Percentiles rank a stretch among this genome's conserved stretches.
These are phyloP conservation scores for Lactifluus hygrophoroides DNA, from an alignment of 768 basidiomycete species.

Conservation along the genomic window DNA sequence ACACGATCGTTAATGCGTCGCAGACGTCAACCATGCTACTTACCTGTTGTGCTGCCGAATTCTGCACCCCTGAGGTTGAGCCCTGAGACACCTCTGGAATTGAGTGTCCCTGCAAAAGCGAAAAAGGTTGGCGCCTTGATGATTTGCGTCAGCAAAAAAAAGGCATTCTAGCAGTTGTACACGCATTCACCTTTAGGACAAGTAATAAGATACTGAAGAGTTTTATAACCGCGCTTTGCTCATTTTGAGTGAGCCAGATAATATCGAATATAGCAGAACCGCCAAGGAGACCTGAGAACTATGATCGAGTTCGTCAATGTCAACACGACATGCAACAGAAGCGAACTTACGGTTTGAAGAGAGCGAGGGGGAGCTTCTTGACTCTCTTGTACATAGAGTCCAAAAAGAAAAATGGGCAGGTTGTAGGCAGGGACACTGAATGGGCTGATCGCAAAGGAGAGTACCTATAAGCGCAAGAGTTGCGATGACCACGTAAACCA, in stretches of 20 bases:
- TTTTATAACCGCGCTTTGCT: constrained; percentile 47
- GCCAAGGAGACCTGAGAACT: constrained; percentile 62
- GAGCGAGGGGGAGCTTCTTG: constrained; percentile 50
- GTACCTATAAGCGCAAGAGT: constrained; percentile 32
- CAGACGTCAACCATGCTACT: background rate
- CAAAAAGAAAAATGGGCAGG: constrained; percentile 76
- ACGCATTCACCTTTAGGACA: constrained; percentile 31
- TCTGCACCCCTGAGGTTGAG: constrained; percentile 29
- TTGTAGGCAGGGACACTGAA: constrained; percentile 64
- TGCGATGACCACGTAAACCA: background rate
- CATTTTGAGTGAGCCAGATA: constrained; percentile 53
- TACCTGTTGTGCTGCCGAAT: constrained; percentile 30
- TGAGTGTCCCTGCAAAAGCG: constrained; percentile 29
- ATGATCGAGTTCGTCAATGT: background rate
- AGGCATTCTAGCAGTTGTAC: background rate
- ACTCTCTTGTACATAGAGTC: constrained; percentile 62
- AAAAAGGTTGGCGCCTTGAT: constrained; percentile 31
- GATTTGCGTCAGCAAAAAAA: background rate
- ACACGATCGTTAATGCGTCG: background rate
- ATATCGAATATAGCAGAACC: constrained; percentile 60
- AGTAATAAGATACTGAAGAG: constrained; percentile 39
- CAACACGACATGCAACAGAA: background rate
- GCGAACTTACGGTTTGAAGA: constrained; percentile 46
- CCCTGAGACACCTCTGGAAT: constrained; percentile 30
- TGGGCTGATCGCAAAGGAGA: constrained; percentile 51